phyloP scores from a whole-genome alignment of 768 basidiomycete species.

The Pleurotus djamor region DNA sequence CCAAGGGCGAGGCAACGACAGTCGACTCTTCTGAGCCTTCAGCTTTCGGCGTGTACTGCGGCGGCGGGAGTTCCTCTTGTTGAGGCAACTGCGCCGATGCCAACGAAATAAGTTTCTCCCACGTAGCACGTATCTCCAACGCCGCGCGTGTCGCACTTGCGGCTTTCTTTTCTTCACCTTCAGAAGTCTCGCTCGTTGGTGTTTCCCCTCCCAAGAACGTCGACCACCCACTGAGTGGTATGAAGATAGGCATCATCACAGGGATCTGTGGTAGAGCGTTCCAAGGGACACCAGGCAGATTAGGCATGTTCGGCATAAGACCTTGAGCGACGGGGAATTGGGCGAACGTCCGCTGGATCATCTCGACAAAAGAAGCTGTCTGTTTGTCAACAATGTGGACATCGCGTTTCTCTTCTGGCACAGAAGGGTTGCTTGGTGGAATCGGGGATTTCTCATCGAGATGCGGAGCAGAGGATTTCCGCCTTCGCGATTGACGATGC shows the following conservation, averaged over 20 bases:
- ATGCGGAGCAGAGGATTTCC: conserved; percentile 21
- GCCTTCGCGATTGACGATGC: conserved; percentile 15
- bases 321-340: conserved; percentile 59
- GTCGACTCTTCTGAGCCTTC: conserved; percentile 15
- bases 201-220: conserved; percentile 57
- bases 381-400: conserved; percentile 35
- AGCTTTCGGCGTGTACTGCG: conserved; percentile 71
- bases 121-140: conserved; percentile 65
- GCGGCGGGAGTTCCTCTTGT: conserved; percentile 59
- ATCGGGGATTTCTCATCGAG: conserved; percentile 29
- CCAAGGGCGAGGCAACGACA: conserved; percentile 7
- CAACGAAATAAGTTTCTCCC: conserved; percentile 75
- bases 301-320: conserved; percentile 46
- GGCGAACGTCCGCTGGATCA: conserved; percentile 74
- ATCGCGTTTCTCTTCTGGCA: conserved; percentile 9
- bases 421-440: conserved; percentile 21
- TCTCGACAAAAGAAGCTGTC: conserved; percentile 56
- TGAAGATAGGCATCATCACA: conserved; percentile 77
- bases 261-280: conserved; percentile 63
- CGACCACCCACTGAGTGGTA: conserved; percentile 66
- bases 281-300: conserved; percentile 64
- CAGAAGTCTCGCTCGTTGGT: conserved; percentile 24
- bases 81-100: conserved; percentile 45
- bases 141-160: conserved; percentile 44
- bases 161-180: conserved; percentile 34